Evolutionary conservation across 352 stramenopile genomes (phyloP).

Genomic region (Thraustotheca clavata): DNA sequence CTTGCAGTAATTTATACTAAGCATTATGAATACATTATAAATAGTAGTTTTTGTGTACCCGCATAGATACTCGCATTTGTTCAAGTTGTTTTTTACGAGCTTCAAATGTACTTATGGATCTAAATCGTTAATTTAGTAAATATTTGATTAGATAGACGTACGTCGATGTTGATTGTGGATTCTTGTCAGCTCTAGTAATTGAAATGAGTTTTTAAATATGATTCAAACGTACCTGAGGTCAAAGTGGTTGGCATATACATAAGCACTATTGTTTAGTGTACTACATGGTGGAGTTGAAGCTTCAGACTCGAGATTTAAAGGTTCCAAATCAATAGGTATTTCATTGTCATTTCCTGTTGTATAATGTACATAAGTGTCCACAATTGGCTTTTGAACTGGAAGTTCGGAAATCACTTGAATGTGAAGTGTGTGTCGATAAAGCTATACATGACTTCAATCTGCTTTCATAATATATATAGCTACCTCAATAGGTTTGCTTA

Average conservation of each 20-base stretch:
- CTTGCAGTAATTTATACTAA: constrained; percentile 13
- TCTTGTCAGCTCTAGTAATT: too few species aligned
- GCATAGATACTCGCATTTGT: constrained; percentile 17
- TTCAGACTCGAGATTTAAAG: neutral
- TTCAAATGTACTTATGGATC: too few species aligned
- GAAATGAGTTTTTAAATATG: too few species aligned
- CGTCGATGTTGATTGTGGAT: too few species aligned
- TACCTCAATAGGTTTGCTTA: neutral
- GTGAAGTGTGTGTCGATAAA: constrained; percentile 13
- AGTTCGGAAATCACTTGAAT: constrained; percentile 21
- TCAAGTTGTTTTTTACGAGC: constrained; percentile 9
- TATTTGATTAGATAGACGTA: too few species aligned
- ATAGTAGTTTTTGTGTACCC: neutral
- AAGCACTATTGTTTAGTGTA: constrained; percentile 17
- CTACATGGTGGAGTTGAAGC: neutral
- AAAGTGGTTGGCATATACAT: constrained; percentile 20
- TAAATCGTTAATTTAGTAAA: too few species aligned
- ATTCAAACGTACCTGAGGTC: neutral
- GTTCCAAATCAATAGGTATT: neutral
- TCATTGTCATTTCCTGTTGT: neutral
- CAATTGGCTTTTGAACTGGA: constrained; percentile 18
- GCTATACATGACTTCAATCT: neutral
- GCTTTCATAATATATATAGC: neutral
- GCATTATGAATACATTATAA: too few species aligned
- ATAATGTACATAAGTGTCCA: constrained; percentile 14